Conservation (phyloP, 306 rosid genomes). For the Sindora glabra region DNA sequence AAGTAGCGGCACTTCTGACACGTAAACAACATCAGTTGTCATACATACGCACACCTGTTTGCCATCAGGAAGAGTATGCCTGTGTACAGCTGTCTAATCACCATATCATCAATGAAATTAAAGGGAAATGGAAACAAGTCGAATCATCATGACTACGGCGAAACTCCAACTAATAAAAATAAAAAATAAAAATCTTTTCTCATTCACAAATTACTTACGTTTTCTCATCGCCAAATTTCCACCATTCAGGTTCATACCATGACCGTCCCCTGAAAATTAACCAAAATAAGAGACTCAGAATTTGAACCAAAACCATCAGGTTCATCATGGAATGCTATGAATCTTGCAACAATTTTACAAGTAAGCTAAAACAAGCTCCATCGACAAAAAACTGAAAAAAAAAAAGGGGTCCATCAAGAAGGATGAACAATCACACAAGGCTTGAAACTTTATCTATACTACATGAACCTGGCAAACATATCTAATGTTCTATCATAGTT, state of each 20-base stretch:
- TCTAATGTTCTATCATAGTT: not conserved
- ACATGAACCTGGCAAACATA: not conserved
- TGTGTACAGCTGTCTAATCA: too few species aligned
- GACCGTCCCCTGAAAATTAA: constrained; percentile 63
- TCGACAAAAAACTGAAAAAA: not conserved
- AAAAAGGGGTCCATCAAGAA: not conserved
- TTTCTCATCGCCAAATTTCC: constrained; percentile 98
- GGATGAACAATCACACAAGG: not conserved
- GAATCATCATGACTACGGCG: not conserved
- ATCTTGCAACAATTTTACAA: too few species aligned
- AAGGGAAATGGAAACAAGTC: not conserved
- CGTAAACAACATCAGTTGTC: too few species aligned
- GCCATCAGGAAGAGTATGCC: too few species aligned
- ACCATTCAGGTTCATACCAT: constrained; percentile 99
- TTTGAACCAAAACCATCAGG: constrained; percentile 11
- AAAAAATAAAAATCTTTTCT: not conserved
- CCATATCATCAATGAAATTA: too few species aligned
- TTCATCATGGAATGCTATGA: too few species aligned
- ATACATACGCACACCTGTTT: too few species aligned
- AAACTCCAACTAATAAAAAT: not conserved
- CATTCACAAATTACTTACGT: constrained; percentile 52
- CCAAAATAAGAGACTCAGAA: constrained; percentile 6
- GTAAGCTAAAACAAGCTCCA: too few species aligned
- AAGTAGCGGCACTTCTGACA: not conserved
- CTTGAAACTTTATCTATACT: constrained; percentile 1